phyloP scores from a whole-genome alignment of 768 basidiomycete genomes.

The Tremella yokohamensis region DNA sequence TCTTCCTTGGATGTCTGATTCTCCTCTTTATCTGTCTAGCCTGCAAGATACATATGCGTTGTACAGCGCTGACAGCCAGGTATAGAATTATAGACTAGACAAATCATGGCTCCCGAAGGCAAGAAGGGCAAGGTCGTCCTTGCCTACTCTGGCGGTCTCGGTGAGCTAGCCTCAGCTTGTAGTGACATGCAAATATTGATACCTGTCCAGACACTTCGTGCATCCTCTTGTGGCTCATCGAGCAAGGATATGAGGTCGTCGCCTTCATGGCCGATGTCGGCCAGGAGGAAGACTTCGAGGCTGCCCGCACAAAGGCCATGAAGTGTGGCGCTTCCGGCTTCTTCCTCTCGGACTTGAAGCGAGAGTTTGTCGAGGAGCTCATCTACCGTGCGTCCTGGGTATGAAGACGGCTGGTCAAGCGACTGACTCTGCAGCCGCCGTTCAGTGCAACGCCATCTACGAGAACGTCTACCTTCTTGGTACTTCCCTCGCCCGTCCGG shows the following conservation, averaged over 20 bases:
- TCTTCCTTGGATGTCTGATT: constrained; percentile 53
- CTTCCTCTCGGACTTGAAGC: constrained; percentile 87
- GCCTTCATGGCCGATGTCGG: constrained; percentile 67
- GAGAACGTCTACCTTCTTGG: constrained; percentile 98
- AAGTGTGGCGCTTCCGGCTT: constrained; percentile 93
- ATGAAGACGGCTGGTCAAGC: background rate
- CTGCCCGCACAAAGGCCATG: constrained; percentile 83
- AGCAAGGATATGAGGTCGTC: constrained; percentile 93
- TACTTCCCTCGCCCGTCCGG: constrained; percentile 94
- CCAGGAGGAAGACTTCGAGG: constrained; percentile 76
- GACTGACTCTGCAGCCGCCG: constrained; percentile 58
- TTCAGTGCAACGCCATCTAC: constrained; percentile 98
- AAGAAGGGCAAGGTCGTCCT: constrained; percentile 80
- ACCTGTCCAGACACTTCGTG: constrained; percentile 80
- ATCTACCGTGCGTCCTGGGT: constrained; percentile 67
- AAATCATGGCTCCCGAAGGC: constrained; percentile 35
- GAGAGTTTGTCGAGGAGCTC: constrained; percentile 90
- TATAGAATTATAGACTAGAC: constrained; percentile 12
- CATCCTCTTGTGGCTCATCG: constrained; percentile 98
- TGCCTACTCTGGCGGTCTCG: constrained; percentile 96
- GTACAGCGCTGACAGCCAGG: constrained; percentile 8
- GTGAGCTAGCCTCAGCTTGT: constrained; percentile 56
- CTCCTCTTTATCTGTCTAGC: constrained; percentile 10
- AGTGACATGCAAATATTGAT: constrained; percentile 7
- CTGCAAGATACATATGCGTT: constrained; percentile 1